These are phyloP conservation scores for Hypoxylon lenormandii DNA, from an alignment of 495 filamentous ascomycete species.

Conservation along the genomic window DNA sequence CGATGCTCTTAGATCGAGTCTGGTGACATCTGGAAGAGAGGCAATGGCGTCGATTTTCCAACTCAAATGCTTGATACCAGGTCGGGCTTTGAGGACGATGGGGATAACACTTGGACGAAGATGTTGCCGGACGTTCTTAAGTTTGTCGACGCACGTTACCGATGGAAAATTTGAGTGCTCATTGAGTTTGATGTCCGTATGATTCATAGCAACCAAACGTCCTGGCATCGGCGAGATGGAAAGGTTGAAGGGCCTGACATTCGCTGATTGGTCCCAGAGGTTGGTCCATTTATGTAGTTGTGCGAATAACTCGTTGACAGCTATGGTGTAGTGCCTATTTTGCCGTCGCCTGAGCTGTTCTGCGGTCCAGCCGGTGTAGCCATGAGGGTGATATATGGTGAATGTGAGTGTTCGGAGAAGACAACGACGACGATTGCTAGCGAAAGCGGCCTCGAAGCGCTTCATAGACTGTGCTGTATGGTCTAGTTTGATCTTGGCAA, in stretches of 20 bases:
- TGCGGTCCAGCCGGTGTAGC: background rate
- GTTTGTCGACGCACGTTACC: background rate
- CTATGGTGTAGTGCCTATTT: background rate
- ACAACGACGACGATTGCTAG: slow-evolving; percentile 1
- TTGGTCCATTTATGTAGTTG: slow-evolving; percentile 7
- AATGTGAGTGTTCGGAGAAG: slow-evolving; percentile 1
- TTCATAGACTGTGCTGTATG: background rate
- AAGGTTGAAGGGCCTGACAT: background rate
- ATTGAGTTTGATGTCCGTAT: background rate
- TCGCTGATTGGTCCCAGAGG: background rate
- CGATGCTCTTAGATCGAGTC: background rate
- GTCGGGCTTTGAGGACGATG: slow-evolving; percentile 3
- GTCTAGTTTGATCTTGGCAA: background rate
- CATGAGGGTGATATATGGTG: background rate
- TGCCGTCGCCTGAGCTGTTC: too few species aligned
- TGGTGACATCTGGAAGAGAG: background rate
- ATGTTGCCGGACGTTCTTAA: background rate
- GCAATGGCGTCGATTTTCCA: background rate
- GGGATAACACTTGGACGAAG: slow-evolving; percentile 9
- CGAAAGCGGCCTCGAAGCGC: background rate
- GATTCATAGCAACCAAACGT: background rate
- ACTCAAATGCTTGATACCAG: background rate
- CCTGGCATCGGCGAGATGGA: too few species aligned
- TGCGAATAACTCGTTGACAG: background rate
- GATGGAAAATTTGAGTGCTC: background rate